Percentiles rank a stretch among this genome's conserved stretches.
Evolutionary conservation across 1,284 basidiomycete genomes (phyloP).

Genomic region (Entoloma clypeatum): DNA sequence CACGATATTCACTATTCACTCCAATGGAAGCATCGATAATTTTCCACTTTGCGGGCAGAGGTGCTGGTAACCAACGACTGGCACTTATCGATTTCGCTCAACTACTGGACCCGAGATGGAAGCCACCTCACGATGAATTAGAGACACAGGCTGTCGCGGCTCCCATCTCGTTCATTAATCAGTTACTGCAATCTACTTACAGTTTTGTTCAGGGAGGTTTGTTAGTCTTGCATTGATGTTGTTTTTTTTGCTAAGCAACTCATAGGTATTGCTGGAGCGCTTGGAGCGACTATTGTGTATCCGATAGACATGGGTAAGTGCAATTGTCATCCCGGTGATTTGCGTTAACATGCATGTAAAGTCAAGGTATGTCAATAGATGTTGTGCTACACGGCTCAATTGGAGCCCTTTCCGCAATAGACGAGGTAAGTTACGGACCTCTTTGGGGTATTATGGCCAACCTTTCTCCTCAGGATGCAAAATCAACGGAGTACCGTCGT

Average conservation of each 20-base stretch:
- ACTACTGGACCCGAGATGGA: slow-evolving; percentile 84
- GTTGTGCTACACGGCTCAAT: slow-evolving; percentile 6
- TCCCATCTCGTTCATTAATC: slow-evolving; percentile 42
- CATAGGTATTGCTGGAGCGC: slow-evolving; percentile 81
- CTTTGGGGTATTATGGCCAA: slow-evolving; percentile 7
- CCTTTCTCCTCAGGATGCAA: slow-evolving; percentile 69
- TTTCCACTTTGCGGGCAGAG: slow-evolving; percentile 92
- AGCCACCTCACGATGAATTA: slow-evolving; percentile 55
- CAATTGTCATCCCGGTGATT: slow-evolving; percentile 7
- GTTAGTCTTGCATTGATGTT: slow-evolving; percentile 18
- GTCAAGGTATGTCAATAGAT: slow-evolving; percentile 57
- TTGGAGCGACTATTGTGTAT: slow-evolving; percentile 91
- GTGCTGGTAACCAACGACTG: slow-evolving; percentile 63
- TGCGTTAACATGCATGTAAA: slow-evolving; percentile 27
- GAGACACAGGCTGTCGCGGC: slow-evolving; percentile 31
- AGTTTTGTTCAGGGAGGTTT: slow-evolving; percentile 87
- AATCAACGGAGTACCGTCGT: slow-evolving; percentile 95
- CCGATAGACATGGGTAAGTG: slow-evolving; percentile 88
- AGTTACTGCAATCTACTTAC: slow-evolving; percentile 67
- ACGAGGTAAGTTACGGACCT: slow-evolving; percentile 50
- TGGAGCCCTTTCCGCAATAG: slow-evolving; percentile 29
- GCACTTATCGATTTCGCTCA: slow-evolving; percentile 86
- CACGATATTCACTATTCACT: slow-evolving; percentile 89
- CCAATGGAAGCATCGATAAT: slow-evolving; percentile 96
- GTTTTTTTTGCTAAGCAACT: slow-evolving; percentile 11